Conservation (phyloP, 805 yeast species). For the Nakazawaea anatomiae region DNA sequence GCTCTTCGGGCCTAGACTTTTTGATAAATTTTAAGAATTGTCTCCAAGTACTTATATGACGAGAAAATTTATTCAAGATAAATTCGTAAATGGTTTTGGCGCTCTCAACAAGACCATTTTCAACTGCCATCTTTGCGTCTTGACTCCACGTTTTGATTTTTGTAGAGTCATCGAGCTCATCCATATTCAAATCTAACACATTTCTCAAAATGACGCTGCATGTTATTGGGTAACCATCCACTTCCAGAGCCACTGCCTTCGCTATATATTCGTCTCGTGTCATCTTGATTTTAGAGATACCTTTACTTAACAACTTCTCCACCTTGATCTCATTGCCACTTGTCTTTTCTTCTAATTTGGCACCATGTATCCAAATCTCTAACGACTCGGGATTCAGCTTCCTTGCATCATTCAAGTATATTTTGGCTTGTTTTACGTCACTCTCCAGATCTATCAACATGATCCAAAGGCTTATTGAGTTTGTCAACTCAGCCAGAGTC, state of each 20-base stretch:
- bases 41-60: conserved; percentile 42
- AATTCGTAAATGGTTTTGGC: conserved; percentile 43
- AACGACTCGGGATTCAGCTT: conserved; percentile 40
- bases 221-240: conserved; percentile 37
- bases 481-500: conserved; percentile 68
- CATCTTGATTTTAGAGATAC: conserved; percentile 34
- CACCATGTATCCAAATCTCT: conserved; percentile 65
- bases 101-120: conserved; percentile 23
- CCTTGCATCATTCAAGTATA: conserved; percentile 55
- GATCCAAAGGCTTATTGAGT: conserved; percentile 61
- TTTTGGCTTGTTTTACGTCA: conserved; percentile 41
- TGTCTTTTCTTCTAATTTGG: conserved; percentile 57
- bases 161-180: conserved; percentile 18
- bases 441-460: conserved; percentile 42
- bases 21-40: conserved; percentile 33
- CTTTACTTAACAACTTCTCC: conserved; percentile 41
- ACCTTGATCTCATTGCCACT: conserved; percentile 38
- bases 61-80: conserved; percentile 42
- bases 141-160: conserved; percentile 24
- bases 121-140: conserved; percentile 28
- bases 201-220: conserved; percentile 47
- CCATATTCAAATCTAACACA: conserved; percentile 28
- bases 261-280: conserved; percentile 45
- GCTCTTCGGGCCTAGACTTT: conserved; percentile 20
- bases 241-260: conserved; percentile 50